These are phyloP conservation scores for Canariomyces notabilis DNA, from an alignment of 2,329 filamentous ascomycete genomes.

Conservation along the genomic window DNA sequence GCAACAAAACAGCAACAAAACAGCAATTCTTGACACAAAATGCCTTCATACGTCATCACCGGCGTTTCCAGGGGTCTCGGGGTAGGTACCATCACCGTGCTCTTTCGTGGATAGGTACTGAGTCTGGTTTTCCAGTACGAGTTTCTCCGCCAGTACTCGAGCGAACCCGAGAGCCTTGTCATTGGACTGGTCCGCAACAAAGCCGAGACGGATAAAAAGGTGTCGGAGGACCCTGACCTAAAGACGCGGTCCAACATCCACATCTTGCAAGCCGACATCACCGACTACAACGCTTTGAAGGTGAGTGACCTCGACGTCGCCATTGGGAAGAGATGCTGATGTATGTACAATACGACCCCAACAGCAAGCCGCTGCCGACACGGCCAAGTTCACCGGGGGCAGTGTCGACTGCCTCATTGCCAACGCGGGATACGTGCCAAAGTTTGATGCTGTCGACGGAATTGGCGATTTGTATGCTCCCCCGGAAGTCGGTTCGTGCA, in stretches of 20 bases:
- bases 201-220: slow-evolving; percentile 37
- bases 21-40: no score
- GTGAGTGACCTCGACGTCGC: slow-evolving; percentile 29
- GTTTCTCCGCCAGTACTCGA: slow-evolving; percentile 43
- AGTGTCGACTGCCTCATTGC: slow-evolving; percentile 41
- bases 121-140: slow-evolving; percentile 51
- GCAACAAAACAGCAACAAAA: no score
- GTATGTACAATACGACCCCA: slow-evolving; percentile 42
- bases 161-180: slow-evolving; percentile 39
- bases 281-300: slow-evolving; percentile 31
- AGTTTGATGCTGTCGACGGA: slow-evolving; percentile 27
- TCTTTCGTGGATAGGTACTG: neutral
- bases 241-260: slow-evolving; percentile 34
- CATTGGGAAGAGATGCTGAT: slow-evolving; percentile 8
- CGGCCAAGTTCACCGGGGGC: slow-evolving; percentile 24
- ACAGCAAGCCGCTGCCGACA: slow-evolving; percentile 30
- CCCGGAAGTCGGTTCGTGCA: neutral
- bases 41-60: slow-evolving; percentile 25
- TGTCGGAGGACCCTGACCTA: slow-evolving; percentile 27
- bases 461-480: slow-evolving; percentile 28
- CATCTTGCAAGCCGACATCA: slow-evolving; percentile 38
- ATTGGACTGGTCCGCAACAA: slow-evolving; percentile 47
- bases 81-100: slow-evolving; percentile 15
- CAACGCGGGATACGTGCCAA: slow-evolving; percentile 36
- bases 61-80: slow-evolving; percentile 24